Evolutionary conservation across 2,329 filamentous ascomycete species (phyloP).

Genomic region (Xylariaceae sp.): DNA sequence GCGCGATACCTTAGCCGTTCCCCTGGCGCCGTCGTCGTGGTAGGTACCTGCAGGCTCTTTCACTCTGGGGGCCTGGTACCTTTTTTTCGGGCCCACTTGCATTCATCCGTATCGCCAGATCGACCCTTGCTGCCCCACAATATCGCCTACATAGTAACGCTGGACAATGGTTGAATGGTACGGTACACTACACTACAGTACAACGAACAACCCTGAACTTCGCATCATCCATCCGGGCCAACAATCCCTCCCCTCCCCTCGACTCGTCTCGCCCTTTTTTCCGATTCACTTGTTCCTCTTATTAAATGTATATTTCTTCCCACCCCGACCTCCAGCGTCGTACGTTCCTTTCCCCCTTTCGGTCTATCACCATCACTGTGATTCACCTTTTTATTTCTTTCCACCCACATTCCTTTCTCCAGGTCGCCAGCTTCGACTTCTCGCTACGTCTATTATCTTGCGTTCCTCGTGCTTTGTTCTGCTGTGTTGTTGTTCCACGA

Average conservation of each 20-base stretch:
- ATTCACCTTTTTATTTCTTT: slow-evolving; percentile 30
- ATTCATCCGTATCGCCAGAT: slow-evolving; percentile 26
- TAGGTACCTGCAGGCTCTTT: slow-evolving; percentile 9
- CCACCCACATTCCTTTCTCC: slow-evolving; percentile 40
- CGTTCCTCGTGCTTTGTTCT: slow-evolving; percentile 25
- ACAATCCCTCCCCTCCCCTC: slow-evolving; percentile 6
- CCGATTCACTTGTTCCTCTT: slow-evolving; percentile 9
- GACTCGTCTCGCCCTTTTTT: slow-evolving; percentile 27
- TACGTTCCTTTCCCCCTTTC: slow-evolving; percentile 25
- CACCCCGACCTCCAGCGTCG: slow-evolving; percentile 19
- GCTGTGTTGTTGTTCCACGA: slow-evolving; percentile 35
- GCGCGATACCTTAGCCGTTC: background rate
- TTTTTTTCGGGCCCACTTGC: slow-evolving; percentile 21
- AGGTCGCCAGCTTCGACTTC: slow-evolving; percentile 42
- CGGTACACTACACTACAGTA: background rate
- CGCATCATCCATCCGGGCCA: background rate
- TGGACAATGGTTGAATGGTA: too few species aligned
- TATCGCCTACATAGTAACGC: background rate
- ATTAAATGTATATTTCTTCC: slow-evolving; percentile 28
- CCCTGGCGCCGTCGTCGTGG: slow-evolving; percentile 5
- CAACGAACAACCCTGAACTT: background rate
- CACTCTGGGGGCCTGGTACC: background rate
- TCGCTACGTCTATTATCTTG: slow-evolving; percentile 23
- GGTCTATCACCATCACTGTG: slow-evolving; percentile 21
- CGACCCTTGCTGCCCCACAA: slow-evolving; percentile 10